Base-by-base conservation (phyloP, 2,329 filamentous ascomycete genomes). In the Zymoseptoria brevis region DNA sequence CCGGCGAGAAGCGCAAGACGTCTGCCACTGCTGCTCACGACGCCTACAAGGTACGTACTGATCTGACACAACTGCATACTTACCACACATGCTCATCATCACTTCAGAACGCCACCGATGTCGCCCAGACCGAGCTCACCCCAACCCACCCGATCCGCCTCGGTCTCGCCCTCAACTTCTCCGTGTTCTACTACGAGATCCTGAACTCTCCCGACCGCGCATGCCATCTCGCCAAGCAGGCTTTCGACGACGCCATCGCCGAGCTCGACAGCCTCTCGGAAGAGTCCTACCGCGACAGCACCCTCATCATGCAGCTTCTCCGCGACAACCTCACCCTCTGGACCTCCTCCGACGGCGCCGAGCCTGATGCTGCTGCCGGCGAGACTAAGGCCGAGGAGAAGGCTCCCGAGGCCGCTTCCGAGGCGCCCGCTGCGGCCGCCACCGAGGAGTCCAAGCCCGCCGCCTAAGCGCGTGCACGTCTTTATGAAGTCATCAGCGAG, bases 101-200 rank as follows among this genome's bases (percentile, higher is more conserved):
- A 53, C 57, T 67, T 58, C 73, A 94, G 91, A 96, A 89, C 79
- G 93, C 93, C 71, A 97, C 93, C 81, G 93, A 96, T 73, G 93
- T 97, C 74, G 94, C 94, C 71, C 93, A 96, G 83, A 96, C 90
- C 68, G 93, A 97, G 80, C 87, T 97, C 71, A 93, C 93, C 64
- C 93, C 93, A 64, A 97, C 94, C 63, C 93, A 97, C 84, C 93
- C 93, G 72, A 97, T 97, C 81, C 92, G 93, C 73, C 90, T 97
- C 67, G 93, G 93, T 77, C 88, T 97, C 73, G 93, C 93, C 69
- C 87, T 97, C 71, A 97, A 96, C 88, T 96, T 97, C 86, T 96
- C 92, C 66, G 93, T 96, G 73, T 96, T 96, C 84, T 96, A 96
- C 86, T 96, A 96, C 80, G 94, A 96, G 85, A 96, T 96, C 76